phyloP scores from a whole-genome alignment of 1,284 basidiomycete species.

The Coniferiporia sulphurascens region DNA sequence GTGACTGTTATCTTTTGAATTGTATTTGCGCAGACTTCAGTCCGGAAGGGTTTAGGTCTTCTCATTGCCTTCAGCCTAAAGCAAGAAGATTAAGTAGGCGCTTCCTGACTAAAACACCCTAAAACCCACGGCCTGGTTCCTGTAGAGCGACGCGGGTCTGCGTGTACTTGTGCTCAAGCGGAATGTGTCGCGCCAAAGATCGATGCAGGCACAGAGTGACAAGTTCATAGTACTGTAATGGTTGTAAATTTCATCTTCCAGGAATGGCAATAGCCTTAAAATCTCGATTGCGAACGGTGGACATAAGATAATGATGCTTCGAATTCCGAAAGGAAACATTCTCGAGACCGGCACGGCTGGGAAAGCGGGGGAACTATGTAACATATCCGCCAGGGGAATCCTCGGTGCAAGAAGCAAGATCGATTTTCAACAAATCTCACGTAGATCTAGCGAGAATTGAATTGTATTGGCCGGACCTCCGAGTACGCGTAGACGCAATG shows the following conservation, averaged over 20 bases:
- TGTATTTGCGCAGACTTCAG: neutral
- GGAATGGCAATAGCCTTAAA: no score
- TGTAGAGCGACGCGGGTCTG: neutral
- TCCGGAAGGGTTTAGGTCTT: neutral
- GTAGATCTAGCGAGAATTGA: neutral
- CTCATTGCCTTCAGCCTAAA: neutral
- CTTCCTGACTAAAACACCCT: constrained; percentile 4
- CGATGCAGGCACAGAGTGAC: neutral
- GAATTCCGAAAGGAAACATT: no score
- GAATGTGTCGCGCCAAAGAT: neutral
- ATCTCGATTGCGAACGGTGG: no score
- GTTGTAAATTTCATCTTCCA: no score
- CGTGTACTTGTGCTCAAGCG: neutral
- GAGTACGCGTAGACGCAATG: neutral
- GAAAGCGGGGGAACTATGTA: no score
- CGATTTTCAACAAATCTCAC: neutral
- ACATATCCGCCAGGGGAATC: neutral
- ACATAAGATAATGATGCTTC: no score
- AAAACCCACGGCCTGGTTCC: neutral
- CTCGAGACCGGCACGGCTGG: no score
- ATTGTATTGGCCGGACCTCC: neutral
- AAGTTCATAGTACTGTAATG: no score
- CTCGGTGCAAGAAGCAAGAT: neutral
- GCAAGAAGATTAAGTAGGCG: neutral
- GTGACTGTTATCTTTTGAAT: neutral